Evolutionary conservation across 495 filamentous ascomycete genomes (phyloP), one percentile per base, ranked within the genome.

Genomic region (Aspergillus leporis): DNA sequence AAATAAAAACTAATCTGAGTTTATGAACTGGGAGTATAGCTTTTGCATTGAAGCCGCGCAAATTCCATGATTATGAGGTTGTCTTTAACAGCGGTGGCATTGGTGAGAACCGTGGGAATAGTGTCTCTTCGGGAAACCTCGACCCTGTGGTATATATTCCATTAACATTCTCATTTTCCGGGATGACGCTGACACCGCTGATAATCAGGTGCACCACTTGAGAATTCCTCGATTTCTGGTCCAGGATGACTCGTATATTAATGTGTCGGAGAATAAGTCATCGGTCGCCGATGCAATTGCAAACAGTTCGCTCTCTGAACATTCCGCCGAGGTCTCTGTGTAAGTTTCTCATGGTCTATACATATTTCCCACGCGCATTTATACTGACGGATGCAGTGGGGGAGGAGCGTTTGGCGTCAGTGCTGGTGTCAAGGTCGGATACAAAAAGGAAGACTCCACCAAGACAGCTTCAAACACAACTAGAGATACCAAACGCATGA

Each of bases 171-270:
- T 9, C 14, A 1, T 36, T 43, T 13, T n/a, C 31, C 28, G 18
- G 0, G 21, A 19, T 14, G 3, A 5, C 19, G 5, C 14, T 47
- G 1, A 16, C 18, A 21, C 8, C 21, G 4, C 18, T 9, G 8
- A 51, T 22, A 5, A 21, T 19, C 28, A 43, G 31, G 6, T 54
- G 58, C 58, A 54, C 48, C 40, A 19, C 31, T n/a, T 60, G 19
- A 48, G 51, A 16, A 55, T 60, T 16, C 58, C 58, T 12, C 51
- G 58, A 2, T 60, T 50, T 43, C 32, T 30, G 3, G 36, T 60
- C 18, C 43, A 54, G 7, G 58, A 60, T 43, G 58, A 60, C 25
- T 55, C 51, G 2, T 60, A 54, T 34, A 49, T 60, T 18, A 19
- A 49, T 14, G 40, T 49, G 10, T 60, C 38, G 4, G 41, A 60